Evolutionary conservation across 805 yeast species (phyloP).

Genomic region (Lipomyces chichibuensis): DNA sequence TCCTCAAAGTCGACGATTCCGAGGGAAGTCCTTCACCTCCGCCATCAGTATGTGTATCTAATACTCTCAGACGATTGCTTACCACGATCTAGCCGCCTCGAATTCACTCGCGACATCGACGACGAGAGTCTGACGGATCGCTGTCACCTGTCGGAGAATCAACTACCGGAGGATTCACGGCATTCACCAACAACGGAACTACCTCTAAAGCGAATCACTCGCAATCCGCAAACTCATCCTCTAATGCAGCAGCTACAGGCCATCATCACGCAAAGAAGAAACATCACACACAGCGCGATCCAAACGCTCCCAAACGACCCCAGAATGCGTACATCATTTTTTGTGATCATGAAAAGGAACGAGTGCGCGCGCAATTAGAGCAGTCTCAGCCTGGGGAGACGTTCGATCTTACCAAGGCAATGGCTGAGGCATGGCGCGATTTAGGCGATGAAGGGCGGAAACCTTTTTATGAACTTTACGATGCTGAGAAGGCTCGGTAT

Average conservation of each 20-base stretch:
- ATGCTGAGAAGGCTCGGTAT: slow-evolving; percentile 76
- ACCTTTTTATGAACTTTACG: slow-evolving; percentile 74
- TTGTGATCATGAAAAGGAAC: slow-evolving; percentile 84
- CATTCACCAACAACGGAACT: slow-evolving; percentile 2
- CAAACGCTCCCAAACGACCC: slow-evolving; percentile 84
- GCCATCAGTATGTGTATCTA: slow-evolving; percentile 32
- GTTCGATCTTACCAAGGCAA: slow-evolving; percentile 70
- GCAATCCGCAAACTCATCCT: not conserved
- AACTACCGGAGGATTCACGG: slow-evolving; percentile 2
- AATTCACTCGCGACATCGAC: slow-evolving; percentile 10
- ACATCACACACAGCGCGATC: slow-evolving; percentile 63
- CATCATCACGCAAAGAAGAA: slow-evolving; percentile 36
- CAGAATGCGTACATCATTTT: slow-evolving; percentile 86
- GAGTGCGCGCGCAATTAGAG: slow-evolving; percentile 59
- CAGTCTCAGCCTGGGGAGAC: slow-evolving; percentile 48
- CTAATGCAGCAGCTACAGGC: slow-evolving; percentile 8
- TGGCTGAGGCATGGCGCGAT: slow-evolving; percentile 85
- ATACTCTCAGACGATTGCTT: not conserved
- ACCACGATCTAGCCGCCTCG: slow-evolving; percentile 27
- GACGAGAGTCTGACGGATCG: slow-evolving; percentile 22
- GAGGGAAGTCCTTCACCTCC: slow-evolving; percentile 42
- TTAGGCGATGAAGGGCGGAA: slow-evolving; percentile 67
- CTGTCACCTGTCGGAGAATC: slow-evolving; percentile 18
- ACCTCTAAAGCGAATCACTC: not conserved
- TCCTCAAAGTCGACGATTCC: slow-evolving; percentile 39